Evolutionary conservation across 441 rosid species (phyloP), one percentile per base, ranked within the genome.

Genomic region (Adansonia madagascariensis): DNA sequence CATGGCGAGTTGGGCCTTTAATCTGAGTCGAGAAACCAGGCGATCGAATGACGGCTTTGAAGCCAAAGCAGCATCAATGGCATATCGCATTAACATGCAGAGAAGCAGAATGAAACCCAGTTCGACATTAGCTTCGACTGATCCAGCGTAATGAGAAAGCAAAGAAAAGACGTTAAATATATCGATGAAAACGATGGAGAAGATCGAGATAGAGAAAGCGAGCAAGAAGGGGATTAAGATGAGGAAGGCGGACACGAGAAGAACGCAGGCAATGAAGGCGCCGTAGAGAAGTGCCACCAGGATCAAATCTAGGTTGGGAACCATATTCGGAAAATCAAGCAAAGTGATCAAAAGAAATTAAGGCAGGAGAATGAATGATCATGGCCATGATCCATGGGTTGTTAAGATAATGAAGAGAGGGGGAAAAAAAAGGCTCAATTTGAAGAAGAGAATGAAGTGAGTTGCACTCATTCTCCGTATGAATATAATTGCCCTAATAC

Each of bases 401-500:
- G 20, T 70, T 15, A 14, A 71, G 61, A 71, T 10, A 4, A 12
- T 24, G 5, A 82, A 47, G 7, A 85, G 73, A 61, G 10, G 85
- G 10, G 85, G 63, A 56, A 27, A 31, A 31, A 31, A 31, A 3
- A 3, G 35, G 35, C 20, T 66, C 56, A 73, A 6, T 80, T 56
- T 74, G 20, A 35, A 31, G 44, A 76, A n/a, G 74, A 76, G 88
- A 77, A 85, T 87, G 85, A 81, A 85, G 91, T 84, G 86, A 79
- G 43, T 2, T 67, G 81, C 88, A 85, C 88, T 81, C 83, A 75
- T 52, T 79, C 81, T 31, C 61, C 11, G 2, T 14, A 9, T 56
- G 8, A 57, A 14, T 46, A 0, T 10, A 60, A 22, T 60, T 24
- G 9, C 35, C 39, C 15, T 18, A 24, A 24, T 2, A 10, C 68